A percentile compares a stretch with the other conserved stretches of the same genome.
These are phyloP conservation scores for Arabidopsis hybrid DNA, from an alignment of 441 rosid genomes.

Conservation along the genomic window DNA sequence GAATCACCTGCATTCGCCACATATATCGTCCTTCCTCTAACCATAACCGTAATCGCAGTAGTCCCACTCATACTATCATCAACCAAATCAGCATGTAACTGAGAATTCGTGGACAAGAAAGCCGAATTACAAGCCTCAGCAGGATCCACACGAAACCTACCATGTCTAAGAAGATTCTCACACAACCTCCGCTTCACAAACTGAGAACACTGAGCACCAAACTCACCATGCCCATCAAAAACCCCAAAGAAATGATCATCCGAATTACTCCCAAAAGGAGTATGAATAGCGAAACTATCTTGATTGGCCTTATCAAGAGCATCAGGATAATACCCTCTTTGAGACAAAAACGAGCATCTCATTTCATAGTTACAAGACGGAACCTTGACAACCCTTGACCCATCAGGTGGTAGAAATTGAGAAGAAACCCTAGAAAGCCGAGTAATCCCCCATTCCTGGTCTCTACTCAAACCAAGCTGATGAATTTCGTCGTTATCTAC, in stretches of 20 bases:
- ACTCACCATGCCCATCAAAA: slow-evolving; percentile 98
- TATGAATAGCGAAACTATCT: slow-evolving; percentile 95
- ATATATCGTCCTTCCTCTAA: slow-evolving; percentile 81
- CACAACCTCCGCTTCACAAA: slow-evolving; percentile 81
- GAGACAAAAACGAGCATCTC: slow-evolving; percentile 83
- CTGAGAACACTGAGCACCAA: slow-evolving; percentile 94
- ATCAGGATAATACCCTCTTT: slow-evolving; percentile 97
- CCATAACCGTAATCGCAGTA: slow-evolving; percentile 92
- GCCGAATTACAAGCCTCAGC: slow-evolving; percentile 84
- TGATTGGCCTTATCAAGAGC: slow-evolving; percentile 97
- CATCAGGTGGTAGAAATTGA: slow-evolving; percentile 92
- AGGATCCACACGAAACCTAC: slow-evolving; percentile 72
- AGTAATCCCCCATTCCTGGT: slow-evolving; percentile 77
- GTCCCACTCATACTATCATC: slow-evolving; percentile 99
- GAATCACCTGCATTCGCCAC: slow-evolving; percentile 97
- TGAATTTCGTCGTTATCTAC: slow-evolving; percentile 67
- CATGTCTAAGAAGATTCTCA: slow-evolving; percentile 82
- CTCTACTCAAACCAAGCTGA: slow-evolving; percentile 51
- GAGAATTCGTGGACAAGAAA: slow-evolving; percentile 71
- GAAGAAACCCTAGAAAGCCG: slow-evolving; percentile 92
- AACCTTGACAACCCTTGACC: slow-evolving; percentile 71
- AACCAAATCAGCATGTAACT: slow-evolving; percentile 74
- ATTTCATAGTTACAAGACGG: slow-evolving; percentile 72
- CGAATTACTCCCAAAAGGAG: slow-evolving; percentile 76
- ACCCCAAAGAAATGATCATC: slow-evolving; percentile 95